Base-by-base conservation (phyloP, 768 basidiomycete genomes). In the Tricholoma bakamatsutake region DNA sequence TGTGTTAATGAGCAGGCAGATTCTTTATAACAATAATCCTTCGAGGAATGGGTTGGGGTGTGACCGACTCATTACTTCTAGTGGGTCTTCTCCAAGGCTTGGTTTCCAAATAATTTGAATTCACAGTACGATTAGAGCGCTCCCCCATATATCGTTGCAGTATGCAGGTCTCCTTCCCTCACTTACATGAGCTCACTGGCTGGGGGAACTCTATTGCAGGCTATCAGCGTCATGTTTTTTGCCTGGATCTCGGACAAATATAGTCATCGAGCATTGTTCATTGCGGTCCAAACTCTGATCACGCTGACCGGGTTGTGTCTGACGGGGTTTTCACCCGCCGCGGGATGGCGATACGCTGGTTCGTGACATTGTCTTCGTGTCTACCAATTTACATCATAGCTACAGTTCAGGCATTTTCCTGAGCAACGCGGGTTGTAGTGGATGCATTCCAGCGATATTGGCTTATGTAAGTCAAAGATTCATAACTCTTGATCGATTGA, bases 21-120 rank as follows among this genome's bases (percentile, higher is more conserved):
- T 76, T 71, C 56, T 80, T 80, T 54, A 59, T 80, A 30, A 74
- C 78, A 5, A 71, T 75, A 52, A 79, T 80, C 40, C 66, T 80
- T 49, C 68, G 71, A 17, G 75, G 76, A 3, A 74, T 80, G 74
- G 79, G 79, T 12, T 80, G 79, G 79, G 73, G 69, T 51, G 59
- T 73, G 34, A 63, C 64, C 13, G 64, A 72, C 24, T 76, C 78
- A 11, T 61, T 80, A 47, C 67, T 80, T 43, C 55, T 80, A 65
- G 77, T 77, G 40, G n/a, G 59, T 60, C 39, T 57, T 50, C 27
- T 24, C 52, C 24, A 8, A n/a, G 21, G 35, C 18, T 27, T 49
- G 11, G 27, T 45, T 40, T 17, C 27, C 6, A 17, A 57, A 31
- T n/a, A 15, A 48, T 35, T 18, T 9, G 51, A 42, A 64, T 50